Base-by-base conservation (phyloP, 306 rosid species). In the Rosa multiflora region DNA sequence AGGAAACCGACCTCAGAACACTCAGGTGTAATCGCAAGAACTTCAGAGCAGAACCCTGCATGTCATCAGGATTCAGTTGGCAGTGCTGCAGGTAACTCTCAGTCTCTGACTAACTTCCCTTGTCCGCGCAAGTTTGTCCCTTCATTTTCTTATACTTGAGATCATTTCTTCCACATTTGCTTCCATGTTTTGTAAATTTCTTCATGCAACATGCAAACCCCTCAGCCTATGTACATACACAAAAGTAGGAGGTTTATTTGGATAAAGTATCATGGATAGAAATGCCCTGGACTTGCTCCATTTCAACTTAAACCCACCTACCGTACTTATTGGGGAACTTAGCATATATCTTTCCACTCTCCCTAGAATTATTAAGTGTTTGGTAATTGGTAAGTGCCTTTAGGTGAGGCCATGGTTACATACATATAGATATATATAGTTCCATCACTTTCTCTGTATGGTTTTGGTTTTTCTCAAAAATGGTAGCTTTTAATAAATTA, bases 71-170 rank as follows among this genome's bases (percentile, higher is more conserved):
- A 88, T 72, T 82, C 70, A 61, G 72, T 72, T 86, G 80, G 81
- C 77, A 81, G 73, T 82, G 52, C 77, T 74, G 75, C 84, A 79
- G 99, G 99, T 94, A 90, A 62, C 67, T 79, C 35, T 55, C 17
- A 29, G 66, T 61, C 67, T 61, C 37, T 87, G 75, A 83, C 62
- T n/a, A 39, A 61, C 67, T 70, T 79, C 29, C 40, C 35, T 61
- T 62, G 75, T 40, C 78, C 32, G 62, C 55, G 72, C 67, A 80
- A 44, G 69, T 15, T 42, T 53, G 59, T 74, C 80, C 52, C 75
- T 59, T 76, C 20, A 49, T 73, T 46, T 63, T 70, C 61, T 73
- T 48, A 68, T 70, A 48, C 21, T 11, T 37, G 68, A 53, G 32
- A 39, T 51, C 8, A 51, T 26, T 29, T 39, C 58, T 47, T 80